phyloP scores from a whole-genome alignment of 306 rosid species.

The Cotoneaster glaucophyllus region DNA sequence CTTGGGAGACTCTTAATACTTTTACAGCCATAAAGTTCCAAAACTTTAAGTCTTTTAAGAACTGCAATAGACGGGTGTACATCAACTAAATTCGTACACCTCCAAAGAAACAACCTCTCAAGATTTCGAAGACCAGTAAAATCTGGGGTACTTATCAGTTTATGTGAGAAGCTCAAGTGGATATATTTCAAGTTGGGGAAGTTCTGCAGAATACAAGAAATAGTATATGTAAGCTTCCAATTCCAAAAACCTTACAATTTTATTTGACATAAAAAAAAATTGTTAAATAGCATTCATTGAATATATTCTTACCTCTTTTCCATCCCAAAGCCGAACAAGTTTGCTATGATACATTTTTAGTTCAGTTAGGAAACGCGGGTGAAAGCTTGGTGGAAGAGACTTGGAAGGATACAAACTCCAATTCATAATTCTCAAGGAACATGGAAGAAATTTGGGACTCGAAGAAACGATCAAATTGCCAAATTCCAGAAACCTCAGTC shows the following conservation, averaged over 20 bases:
- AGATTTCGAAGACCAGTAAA: slow-evolving; percentile 6
- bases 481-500: slow-evolving; percentile 1
- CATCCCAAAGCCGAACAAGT: slow-evolving; percentile 6
- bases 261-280: no score
- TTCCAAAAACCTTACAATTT: no score
- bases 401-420: slow-evolving; percentile 2
- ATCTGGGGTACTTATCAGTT: slow-evolving; percentile 13
- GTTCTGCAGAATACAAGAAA: background rate
- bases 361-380: background rate
- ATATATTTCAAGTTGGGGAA: slow-evolving; percentile 6
- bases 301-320: background rate
- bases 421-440: background rate
- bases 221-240: no score
- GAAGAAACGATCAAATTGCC: background rate
- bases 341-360: background rate
- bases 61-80: slow-evolving; percentile 6
- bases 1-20: slow-evolving; percentile 6
- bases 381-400: background rate
- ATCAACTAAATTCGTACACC: slow-evolving; percentile 3
- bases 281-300: background rate
- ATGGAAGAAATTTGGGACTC: background rate
- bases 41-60: background rate
- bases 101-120: background rate
- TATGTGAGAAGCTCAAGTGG: background rate
- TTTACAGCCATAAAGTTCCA: background rate